These are phyloP conservation scores for Lachancea lanzarotensis DNA, from an alignment of 805 yeast species.

Conservation along the genomic window DNA sequence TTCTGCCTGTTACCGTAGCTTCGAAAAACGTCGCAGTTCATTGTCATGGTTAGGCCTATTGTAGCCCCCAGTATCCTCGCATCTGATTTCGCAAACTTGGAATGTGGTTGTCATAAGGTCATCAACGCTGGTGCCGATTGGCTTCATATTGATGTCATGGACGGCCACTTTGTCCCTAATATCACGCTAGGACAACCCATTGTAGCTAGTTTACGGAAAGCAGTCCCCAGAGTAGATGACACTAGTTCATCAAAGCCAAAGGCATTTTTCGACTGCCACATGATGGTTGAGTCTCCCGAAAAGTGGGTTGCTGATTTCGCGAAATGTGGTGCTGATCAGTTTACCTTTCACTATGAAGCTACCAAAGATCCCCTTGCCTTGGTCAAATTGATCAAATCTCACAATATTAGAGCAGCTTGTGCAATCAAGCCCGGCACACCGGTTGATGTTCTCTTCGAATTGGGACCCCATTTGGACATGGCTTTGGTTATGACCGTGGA, in stretches of 20 bases:
- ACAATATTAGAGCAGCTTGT: constrained; percentile 90
- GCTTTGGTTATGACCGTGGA: constrained; percentile 97
- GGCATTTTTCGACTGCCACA: constrained; percentile 86
- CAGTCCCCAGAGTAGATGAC: constrained; percentile 58
- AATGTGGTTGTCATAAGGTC: constrained; percentile 78
- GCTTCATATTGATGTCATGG: constrained; percentile 98
- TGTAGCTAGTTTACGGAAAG: constrained; percentile 66
- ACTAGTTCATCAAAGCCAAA: constrained; percentile 36
- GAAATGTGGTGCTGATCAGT: constrained; percentile 90
- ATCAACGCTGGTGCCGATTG: constrained; percentile 84
- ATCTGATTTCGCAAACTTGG: constrained; percentile 83
- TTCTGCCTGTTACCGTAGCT: background rate
- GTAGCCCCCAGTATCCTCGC: constrained; percentile 95
- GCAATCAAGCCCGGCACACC: constrained; percentile 93
- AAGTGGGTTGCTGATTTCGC: constrained; percentile 92
- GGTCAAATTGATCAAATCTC: constrained; percentile 64
- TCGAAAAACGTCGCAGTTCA: background rate
- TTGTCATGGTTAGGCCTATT: constrained; percentile 68
- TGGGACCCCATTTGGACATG: constrained; percentile 80
- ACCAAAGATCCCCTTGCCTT: constrained; percentile 70
- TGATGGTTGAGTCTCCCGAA: constrained; percentile 94
- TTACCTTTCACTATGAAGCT: constrained; percentile 93
- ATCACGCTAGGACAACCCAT: constrained; percentile 91
- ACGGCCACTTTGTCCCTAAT: constrained; percentile 97
- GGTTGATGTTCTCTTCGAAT: constrained; percentile 70